Evolutionary conservation across 495 filamentous ascomycete genomes (phyloP), one percentile per base, ranked within the genome.

Genomic region (Xylaria grammica): DNA sequence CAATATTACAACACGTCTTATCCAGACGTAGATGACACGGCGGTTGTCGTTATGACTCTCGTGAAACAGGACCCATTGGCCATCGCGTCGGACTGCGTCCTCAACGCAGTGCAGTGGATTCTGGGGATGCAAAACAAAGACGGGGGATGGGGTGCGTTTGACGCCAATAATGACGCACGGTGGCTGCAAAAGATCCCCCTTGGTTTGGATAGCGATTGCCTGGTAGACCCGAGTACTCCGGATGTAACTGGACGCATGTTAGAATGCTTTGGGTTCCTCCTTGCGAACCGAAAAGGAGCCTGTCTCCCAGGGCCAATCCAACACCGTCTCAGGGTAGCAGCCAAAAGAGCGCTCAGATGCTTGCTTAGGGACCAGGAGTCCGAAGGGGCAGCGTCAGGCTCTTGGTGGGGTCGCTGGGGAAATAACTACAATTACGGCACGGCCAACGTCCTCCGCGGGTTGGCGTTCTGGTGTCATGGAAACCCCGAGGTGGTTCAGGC

Each of bases 21-120:
- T 60, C 79, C 79, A 1, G 81, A 83, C 63, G 68, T 79, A n/a
- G 79, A 81, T 56, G 79, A 82, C 65, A 82, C 81, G 0, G 78
- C 79, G 0, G 77, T 69, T 0, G 71, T 62, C 0, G 63, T 81
- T 15, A 44, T 82, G 0, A 73, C 78, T 0, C 36, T 75, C 4
- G 24, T 79, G 3, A 74, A 74, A 27, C 69, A 78, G 8, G 64
- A 77, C 48, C 49, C 66, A 45, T 4, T 11, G 32, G 32, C 32
- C 32, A 36, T 36, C 32, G 5, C 11, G 32, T 36, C 32, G 32
- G 32, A 36, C 32, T 36, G 32, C 32, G 32, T 36, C 32, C 32
- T 36, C 32, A 36, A 36, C 32, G 77, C 76, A 9, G 60, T 65
- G 0, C 62, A 57, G 13, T 83, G 79, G 79, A 72, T 79, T 8